These are phyloP conservation scores for Lactuca saligna DNA, from an alignment of 129 eudicot genomes.

Conservation along the genomic window DNA sequence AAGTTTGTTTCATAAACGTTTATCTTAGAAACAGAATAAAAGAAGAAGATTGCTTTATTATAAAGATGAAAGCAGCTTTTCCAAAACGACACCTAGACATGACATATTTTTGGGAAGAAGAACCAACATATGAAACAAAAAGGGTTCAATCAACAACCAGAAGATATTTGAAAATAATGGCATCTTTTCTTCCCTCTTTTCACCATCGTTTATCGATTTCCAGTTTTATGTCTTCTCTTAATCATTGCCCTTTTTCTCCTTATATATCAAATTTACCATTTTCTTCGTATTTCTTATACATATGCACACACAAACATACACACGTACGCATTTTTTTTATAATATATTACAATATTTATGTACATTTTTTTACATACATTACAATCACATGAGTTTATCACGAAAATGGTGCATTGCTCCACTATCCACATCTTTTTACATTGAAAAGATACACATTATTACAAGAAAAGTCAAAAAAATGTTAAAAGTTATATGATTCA, in stretches of 20 bases:
- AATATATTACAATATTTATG: too few relatives aligned
- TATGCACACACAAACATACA: too few relatives aligned
- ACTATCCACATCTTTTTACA: background rate
- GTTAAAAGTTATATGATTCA: background rate
- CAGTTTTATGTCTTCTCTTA: background rate
- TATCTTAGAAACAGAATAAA: background rate
- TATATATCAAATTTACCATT: too few relatives aligned
- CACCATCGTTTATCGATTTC: conserved; percentile 12
- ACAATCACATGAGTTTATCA: too few relatives aligned
- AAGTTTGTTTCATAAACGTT: background rate
- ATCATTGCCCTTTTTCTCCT: background rate
- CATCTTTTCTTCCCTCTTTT: conserved; percentile 33
- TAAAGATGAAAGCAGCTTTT: conserved; percentile 29
- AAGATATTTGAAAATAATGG: conserved; percentile 17
- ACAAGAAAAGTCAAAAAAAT: background rate
- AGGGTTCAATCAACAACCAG: conserved; percentile 28
- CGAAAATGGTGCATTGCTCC: too few relatives aligned
- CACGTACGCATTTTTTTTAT: too few relatives aligned
- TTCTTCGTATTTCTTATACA: background rate
- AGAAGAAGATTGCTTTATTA: background rate
- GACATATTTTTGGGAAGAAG: conserved; percentile 29
- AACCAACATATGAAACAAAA: conserved; percentile 34
- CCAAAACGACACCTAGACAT: conserved; percentile 23
- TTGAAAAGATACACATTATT: background rate
- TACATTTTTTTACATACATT: too few relatives aligned